phyloP scores from a whole-genome alignment of 495 filamentous ascomycete genomes.

The Poronia punctata region DNA sequence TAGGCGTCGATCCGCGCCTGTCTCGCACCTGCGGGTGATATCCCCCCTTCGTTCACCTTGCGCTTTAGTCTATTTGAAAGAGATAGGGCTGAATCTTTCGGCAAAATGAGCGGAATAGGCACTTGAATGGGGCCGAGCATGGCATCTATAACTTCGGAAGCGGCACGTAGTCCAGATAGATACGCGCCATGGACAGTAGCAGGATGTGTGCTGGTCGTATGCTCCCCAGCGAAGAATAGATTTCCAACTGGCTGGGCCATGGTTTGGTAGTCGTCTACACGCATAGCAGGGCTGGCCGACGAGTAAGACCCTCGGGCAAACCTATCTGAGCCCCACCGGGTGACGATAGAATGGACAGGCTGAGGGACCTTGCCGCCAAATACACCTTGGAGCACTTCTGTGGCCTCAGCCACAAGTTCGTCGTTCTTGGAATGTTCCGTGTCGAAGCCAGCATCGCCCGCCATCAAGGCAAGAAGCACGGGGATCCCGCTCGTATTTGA shows the following conservation, averaged over 20 bases:
- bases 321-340: slow-evolving; percentile 83
- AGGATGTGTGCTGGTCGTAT: slow-evolving; percentile 89
- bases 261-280: slow-evolving; percentile 81
- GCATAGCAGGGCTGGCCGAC: slow-evolving; percentile 73
- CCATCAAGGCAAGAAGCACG: slow-evolving; percentile 87
- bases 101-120: slow-evolving; percentile 64
- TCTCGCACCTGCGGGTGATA: slow-evolving; percentile 36
- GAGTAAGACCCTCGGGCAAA: slow-evolving; percentile 93
- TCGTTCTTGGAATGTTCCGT: slow-evolving; percentile 70
- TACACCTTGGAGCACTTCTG: slow-evolving; percentile 60
- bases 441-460: slow-evolving; percentile 85
- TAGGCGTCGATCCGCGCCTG: slow-evolving; percentile 57
- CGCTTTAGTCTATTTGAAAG: slow-evolving; percentile 37
- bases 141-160: slow-evolving; percentile 71
- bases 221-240: slow-evolving; percentile 93
- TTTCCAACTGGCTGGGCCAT: slow-evolving; percentile 86
- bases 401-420: slow-evolving; percentile 71
- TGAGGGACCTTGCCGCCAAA: slow-evolving; percentile 51
- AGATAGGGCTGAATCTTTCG: slow-evolving; percentile 44
- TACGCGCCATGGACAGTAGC: slow-evolving; percentile 97
- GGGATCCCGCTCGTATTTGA: slow-evolving; percentile 82
- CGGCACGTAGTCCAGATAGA: slow-evolving; percentile 82
- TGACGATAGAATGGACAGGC: slow-evolving; percentile 83
- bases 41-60: slow-evolving; percentile 38
- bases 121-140: slow-evolving; percentile 76